Base-by-base conservation (phyloP, 768 basidiomycete species). In the Cystobasidiopsis lactophilus region DNA sequence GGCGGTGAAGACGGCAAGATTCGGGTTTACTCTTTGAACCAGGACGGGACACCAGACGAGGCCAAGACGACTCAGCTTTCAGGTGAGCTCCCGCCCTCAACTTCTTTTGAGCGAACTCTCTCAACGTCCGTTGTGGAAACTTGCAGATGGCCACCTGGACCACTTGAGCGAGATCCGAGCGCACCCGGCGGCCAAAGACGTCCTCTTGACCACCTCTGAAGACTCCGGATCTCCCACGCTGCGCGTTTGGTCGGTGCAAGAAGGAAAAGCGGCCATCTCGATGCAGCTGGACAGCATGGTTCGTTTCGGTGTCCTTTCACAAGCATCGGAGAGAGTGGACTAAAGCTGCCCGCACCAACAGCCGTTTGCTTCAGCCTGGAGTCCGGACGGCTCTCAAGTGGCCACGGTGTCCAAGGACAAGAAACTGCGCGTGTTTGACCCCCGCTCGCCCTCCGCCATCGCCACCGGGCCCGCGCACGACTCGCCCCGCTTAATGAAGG, bases 381-480 rank as follows among this genome's bases (percentile, higher is more conserved):
- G 56, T 1, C 60, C 59, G 1, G 52, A 59, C 2, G 68, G 68
- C 0, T 35, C 52, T 5, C 52, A 52, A 10, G 50, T 69, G 19
- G 69, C 67, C 2, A 39, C 67, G 31, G 62, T 65, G 1, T 63
- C 64, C 23, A 69, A 69, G 53, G 62, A 67, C 53, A 63, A 64
- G 29, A 52, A 57, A 26, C 39, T 69, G 4, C 49, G 59, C 29
- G 52, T 67, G 18, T 55, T 68, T 40, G 67, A 69, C 57, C 68
- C 69, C 16, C 65, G 67, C 9, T 39, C 54, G 1, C 51, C 62
- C 0, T 11, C 56, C 3, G 29, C 39, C 0, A 18, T 51, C 13
- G 14, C 51, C 23, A 55, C 59, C 0, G 59, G 64, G 14, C 47
- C 60, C 33, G 57, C 64, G 3, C 66, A 68, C 58, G 66, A 68